Evolutionary conservation across 768 basidiomycete genomes (phyloP).

Genomic region (Kwoniella europaea): DNA sequence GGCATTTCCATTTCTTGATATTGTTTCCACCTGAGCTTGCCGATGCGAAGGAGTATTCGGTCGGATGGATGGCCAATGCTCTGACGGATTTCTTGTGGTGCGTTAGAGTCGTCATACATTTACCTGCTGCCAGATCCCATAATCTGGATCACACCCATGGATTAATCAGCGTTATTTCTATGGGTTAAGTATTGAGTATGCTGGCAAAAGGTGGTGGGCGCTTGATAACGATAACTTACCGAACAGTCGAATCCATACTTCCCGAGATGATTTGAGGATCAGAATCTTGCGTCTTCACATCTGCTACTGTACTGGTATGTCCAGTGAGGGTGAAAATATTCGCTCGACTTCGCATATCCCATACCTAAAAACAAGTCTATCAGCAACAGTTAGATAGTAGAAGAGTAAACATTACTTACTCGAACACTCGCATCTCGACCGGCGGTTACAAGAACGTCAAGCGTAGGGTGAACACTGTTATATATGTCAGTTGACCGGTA

Average conservation of each 20-base stretch:
- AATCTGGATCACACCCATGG: constrained; percentile 60
- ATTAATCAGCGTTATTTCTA: no score
- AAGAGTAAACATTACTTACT: constrained; percentile 56
- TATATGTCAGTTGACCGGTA: background rate
- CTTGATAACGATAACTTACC: constrained; percentile 62
- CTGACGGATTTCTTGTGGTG: constrained; percentile 99
- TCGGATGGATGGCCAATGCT: constrained; percentile 90
- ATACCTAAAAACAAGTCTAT: constrained; percentile 61
- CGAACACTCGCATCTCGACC: constrained; percentile 96
- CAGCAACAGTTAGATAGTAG: background rate
- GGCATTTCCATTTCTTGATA: constrained; percentile 99
- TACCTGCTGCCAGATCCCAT: constrained; percentile 98
- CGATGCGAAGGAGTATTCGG: constrained; percentile 93
- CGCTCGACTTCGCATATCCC: constrained; percentile 99
- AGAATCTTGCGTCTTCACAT: constrained; percentile 93
- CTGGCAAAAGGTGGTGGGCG: no score
- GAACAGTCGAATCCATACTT: constrained; percentile 95
- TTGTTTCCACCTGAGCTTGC: constrained; percentile 99
- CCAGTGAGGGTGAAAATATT: constrained; percentile 91
- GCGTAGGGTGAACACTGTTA: constrained; percentile 80
- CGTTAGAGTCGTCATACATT: constrained; percentile 94
- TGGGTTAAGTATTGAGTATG: no score
- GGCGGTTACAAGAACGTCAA: constrained; percentile 91
- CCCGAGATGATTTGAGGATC: constrained; percentile 98
- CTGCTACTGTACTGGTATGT: constrained; percentile 92